phyloP scores from a whole-genome alignment of 176 grass and related monocot species.

The Rhynchospora tenuis region DNA sequence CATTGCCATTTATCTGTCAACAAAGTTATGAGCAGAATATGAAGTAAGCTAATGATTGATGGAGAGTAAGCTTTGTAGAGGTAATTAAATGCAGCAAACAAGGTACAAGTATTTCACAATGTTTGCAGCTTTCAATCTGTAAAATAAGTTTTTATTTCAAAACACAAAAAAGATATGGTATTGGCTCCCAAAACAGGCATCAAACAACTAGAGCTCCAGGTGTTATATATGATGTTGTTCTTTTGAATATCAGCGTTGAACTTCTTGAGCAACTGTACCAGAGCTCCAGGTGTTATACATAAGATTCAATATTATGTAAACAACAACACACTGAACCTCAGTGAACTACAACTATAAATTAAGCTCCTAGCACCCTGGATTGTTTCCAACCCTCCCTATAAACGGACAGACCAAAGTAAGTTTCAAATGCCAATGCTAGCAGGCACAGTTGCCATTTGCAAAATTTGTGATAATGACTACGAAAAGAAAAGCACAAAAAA shows the following conservation, averaged over 20 bases:
- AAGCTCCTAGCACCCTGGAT: neutral
- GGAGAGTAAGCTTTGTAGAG: neutral
- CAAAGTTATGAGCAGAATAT: neutral
- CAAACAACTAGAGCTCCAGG: neutral
- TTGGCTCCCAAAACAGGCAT: neutral
- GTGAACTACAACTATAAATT: neutral
- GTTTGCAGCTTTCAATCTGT: neutral
- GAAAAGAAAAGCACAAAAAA: neutral
- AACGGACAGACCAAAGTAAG: neutral
- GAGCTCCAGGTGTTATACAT: neutral
- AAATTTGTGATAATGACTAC: slow-evolving; percentile 13
- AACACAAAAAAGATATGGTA: neutral
- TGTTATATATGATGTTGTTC: neutral
- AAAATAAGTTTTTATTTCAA: neutral
- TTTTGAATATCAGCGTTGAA: neutral
- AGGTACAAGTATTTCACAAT: neutral
- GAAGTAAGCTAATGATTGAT: neutral
- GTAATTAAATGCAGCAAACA: neutral
- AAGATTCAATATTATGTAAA: neutral
- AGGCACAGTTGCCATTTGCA: neutral
- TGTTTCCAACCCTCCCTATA: too few relatives aligned
- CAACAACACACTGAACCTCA: neutral
- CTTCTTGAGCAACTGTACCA: neutral
- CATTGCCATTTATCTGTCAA: slow-evolving; percentile 65
- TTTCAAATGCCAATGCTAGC: neutral